Evolutionary conservation across 495 filamentous ascomycete genomes (phyloP), one percentile per base, ranked within the genome.

Genomic region (Talaromyces wortmannii): DNA sequence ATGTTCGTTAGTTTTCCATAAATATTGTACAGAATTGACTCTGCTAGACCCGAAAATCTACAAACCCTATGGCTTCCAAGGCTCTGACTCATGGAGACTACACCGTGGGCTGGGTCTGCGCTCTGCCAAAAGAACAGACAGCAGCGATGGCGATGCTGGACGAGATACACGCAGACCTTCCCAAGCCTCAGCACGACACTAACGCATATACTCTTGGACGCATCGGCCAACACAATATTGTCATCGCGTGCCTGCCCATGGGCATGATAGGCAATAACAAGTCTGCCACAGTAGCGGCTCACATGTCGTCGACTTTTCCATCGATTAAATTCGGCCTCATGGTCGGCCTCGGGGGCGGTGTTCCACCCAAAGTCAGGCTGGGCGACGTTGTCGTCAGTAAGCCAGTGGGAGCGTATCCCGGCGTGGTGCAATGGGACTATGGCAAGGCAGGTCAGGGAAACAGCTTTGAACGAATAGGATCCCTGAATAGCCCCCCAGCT

Each of bases 311-410:
- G 4, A 63, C 58, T 1, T 70, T 66, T 40, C 53, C 55, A 5
- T 18, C 32, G 5, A 45, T 73, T 17, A 42, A 58, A 15, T 59
- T 66, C 47, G 59, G 50, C 0, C 31, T 73, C 18, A 57, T 71
- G 57, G 67, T 71, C 0, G 69, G 70, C 16, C 66, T 75, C 33
- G 68, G 70, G 0, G 68, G 67, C 0, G 68, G 67, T 1, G 61
- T 66, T 4, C 70, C 70, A 3, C 23, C 48, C 10, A 61, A 67
- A 53, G 63, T 72, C 29, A 61, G 66, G 5, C 63, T 74, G 1
- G 71, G 71, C 8, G 69, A 72, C 60, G 57, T 74, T 3, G 67
- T 72, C 0, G 63, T 72, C 29, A 71, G 69, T 33, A 64, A 57
- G 15, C 63, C n/a, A n/a, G n/a, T n/a, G 61, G 36, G 50, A 45